Base-by-base conservation (phyloP, 805 yeast species). In the Cyberlindnera galapagoensis region DNA sequence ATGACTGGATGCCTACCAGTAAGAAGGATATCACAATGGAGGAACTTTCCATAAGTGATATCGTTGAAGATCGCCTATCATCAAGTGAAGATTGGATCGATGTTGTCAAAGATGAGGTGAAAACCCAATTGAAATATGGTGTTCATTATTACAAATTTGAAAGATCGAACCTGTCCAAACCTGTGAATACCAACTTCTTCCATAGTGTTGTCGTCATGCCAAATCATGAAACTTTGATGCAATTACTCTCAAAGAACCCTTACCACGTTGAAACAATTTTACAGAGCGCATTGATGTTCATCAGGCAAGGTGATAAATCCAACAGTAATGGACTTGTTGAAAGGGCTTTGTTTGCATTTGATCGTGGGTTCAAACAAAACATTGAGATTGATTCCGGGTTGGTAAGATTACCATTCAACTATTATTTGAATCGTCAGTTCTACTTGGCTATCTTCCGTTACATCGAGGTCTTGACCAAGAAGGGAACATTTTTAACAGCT, bases 401-500 rank as follows among this genome's bases (percentile, higher is more conserved):
- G 9, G 64, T 75, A 13, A 72, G 92, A 38, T 59, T 86, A 21
- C 95, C 95, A 3, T 86, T 74, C 56, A 86, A 79, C 45, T 68
- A 63, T 23, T 81, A 76, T 47, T 67, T 77, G 54, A 87, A 83
- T 56, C 68, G 96, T 40, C 87, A 80, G 47, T 76, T 86, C 43
- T 81, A 81, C 45, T 57, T 86, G 32, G 70, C 86, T 4, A 44
- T 85, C 3, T 84, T 85, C 62, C 69, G 88, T 43, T 77, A 81
- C 48, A 74, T 86, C 35, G 66, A 70, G 9, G 74, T 74, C 2
- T 59, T 87, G 24, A 81, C 86, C 2, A 86, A 81, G 46, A 71
- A 84, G 47, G 83, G 94, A 4, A 82, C 90, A 2, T 76, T 71
- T 48, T 69, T 60, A 36, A 86, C 95, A 0, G 94, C 95, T 1